Evolutionary conservation across 371 early-diverging fungal genomes (phyloP), one percentile per base, ranked within the genome.

Genomic region (Mucor indicus): DNA sequence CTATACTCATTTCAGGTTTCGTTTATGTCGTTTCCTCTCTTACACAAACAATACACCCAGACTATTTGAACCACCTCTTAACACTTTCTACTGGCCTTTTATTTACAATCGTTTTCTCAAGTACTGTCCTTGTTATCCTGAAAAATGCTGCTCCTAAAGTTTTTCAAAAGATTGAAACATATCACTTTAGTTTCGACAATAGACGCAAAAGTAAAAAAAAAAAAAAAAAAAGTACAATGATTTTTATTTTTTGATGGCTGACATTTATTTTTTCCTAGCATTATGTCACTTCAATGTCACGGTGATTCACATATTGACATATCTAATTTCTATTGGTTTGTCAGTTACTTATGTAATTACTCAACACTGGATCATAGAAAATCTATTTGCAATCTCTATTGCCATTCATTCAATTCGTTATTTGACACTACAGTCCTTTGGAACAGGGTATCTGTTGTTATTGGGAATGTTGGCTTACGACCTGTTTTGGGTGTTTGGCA

Each of bases 401-500:
- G 44, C 50, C 22, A 55, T 55, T 21, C 40, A 46, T 8, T 30
- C 38, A 9, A 55, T 55, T 19, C 40, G 38, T 11, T 38, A 36
- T 25, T 23, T 60, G 8, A 43, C 55, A 0, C 15, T 60, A 6
- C 48, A 60, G 19, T 60, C 60, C 1, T 92, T 95, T 79, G 78
- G 80, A 56, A 95, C 95, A 0, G 97, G 94, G 4, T 86, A 90
- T 66, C 80, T 91, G 23, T 79, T 96, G 38, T 76, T 96, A 27
- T 62, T 75, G n/a, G 92, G 91, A 15, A 75, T 96, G 44, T 91
- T 96, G 62, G 53, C 91, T 23, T 96, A 95, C 62, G 97, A 96
- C 65, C 78, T 94, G 35, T 93, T 95, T 53, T 96, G 96, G 96
- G 92, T 96, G 50, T 96, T 95, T 75, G 94, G 94, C 19, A 94